Percentiles rank a stretch among this genome's conserved stretches.
Conservation (phyloP, 371 early-diverging fungal genomes). For the Apophysomyces trapeziformis region DNA sequence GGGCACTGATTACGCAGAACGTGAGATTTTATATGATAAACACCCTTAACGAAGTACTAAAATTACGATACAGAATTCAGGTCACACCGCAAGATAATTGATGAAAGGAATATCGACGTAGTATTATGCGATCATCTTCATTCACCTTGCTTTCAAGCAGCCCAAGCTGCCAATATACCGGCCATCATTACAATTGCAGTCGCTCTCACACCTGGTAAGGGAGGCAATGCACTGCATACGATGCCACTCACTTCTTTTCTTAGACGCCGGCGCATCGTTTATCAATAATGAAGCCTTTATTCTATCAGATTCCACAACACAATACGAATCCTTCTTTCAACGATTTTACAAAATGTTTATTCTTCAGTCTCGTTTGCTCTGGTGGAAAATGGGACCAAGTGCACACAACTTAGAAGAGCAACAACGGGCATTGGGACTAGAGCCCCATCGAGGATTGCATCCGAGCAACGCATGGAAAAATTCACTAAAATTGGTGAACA, state of each 20-base stretch:
- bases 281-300: conserved; percentile 5
- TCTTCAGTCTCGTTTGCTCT: background rate
- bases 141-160: conserved; percentile 16
- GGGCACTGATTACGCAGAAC: background rate
- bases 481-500: conserved; percentile 37
- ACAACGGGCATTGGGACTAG: background rate
- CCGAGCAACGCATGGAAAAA: conserved; percentile 16
- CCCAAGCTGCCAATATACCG: conserved; percentile 9
- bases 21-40: background rate
- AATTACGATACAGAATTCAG: conserved; percentile 7
- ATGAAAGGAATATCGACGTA: conserved; percentile 10
- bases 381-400: background rate
- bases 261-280: background rate
- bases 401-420: background rate
- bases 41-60: background rate
- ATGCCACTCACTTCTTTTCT: background rate
- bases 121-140: conserved; percentile 21
- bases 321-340: background rate
- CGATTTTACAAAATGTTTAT: conserved; percentile 8
- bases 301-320: background rate
- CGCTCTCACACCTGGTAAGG: conserved; percentile 16
- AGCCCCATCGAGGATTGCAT: conserved; percentile 1
- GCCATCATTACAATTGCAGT: conserved; percentile 12
- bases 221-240: background rate
- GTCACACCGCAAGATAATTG: conserved; percentile 8